These are phyloP conservation scores for Pachysandra terminalis DNA, from an alignment of 164 flowering plant genomes.

Conservation along the genomic window DNA sequence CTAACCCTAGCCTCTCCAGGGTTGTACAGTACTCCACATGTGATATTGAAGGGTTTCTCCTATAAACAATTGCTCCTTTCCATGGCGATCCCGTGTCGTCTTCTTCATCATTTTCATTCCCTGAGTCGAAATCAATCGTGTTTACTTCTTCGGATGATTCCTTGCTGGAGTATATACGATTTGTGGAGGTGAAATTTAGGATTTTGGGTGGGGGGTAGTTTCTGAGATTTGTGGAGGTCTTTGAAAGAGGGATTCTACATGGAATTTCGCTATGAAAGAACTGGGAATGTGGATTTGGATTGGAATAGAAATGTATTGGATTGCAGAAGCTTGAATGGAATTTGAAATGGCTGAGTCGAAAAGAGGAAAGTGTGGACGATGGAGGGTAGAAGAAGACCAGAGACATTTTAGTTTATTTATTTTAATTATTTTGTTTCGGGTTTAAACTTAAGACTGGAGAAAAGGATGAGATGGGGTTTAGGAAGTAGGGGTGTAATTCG, in stretches of 20 bases:
- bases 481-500: too few species aligned
- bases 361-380: background rate
- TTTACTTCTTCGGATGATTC: background rate
- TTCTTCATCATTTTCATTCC: slow-evolving; percentile 17
- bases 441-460: too few species aligned
- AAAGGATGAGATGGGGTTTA: too few species aligned
- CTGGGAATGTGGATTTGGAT: slow-evolving; percentile 4
- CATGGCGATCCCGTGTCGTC: slow-evolving; percentile 62
- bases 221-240: background rate
- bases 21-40: slow-evolving; percentile 94
- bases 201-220: slow-evolving; percentile 1
- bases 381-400: slow-evolving; percentile 4
- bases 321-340: background rate
- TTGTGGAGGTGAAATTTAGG: slow-evolving; percentile 11
- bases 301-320: background rate
- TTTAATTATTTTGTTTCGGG: background rate
- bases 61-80: slow-evolving; percentile 88
- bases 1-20: slow-evolving; percentile 85
- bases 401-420: slow-evolving; percentile 4
- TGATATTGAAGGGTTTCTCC: slow-evolving; percentile 51
- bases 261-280: background rate
- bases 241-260: slow-evolving; percentile 3
- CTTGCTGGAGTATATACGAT: background rate
- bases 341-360: background rate
- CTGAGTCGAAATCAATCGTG: slow-evolving; percentile 6